These are phyloP conservation scores for Stromatinia cepivora DNA, from an alignment of 2,329 filamentous ascomycete species.

Conservation along the genomic window DNA sequence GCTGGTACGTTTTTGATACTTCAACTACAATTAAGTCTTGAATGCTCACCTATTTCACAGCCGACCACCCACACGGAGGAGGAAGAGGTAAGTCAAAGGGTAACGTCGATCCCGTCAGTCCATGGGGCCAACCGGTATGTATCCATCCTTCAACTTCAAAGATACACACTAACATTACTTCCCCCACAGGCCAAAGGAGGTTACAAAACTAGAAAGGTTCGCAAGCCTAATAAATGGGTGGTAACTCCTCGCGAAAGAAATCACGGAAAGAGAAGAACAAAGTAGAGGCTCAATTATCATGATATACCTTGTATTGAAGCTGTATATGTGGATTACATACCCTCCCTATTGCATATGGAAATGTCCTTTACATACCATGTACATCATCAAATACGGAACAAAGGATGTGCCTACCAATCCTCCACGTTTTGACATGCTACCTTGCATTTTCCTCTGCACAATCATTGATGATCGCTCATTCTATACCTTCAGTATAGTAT, in stretches of 20 bases:
- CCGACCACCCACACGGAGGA: constrained; percentile 97
- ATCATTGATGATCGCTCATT: neutral
- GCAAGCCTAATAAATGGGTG: constrained; percentile 89
- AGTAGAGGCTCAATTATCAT: constrained; percentile 46
- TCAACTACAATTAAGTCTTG: constrained; percentile 24
- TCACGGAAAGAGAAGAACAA: constrained; percentile 81
- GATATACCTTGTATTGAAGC: constrained; percentile 1
- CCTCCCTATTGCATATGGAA: neutral
- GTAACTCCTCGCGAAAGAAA: constrained; percentile 82
- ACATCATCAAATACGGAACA: neutral
- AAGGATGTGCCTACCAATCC: neutral
- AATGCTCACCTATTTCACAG: constrained; percentile 42
- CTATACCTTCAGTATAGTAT: neutral
- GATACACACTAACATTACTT: constrained; percentile 18
- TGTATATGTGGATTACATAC: neutral
- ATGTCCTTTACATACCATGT: neutral
- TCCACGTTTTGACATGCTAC: neutral
- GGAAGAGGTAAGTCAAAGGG: constrained; percentile 99
- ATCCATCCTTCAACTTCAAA: constrained; percentile 23
- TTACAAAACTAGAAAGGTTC: constrained; percentile 87
- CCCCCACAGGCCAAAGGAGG: constrained; percentile 68
- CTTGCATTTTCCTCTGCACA: neutral
- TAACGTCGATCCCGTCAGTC: constrained; percentile 91
- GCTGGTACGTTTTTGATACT: constrained; percentile 59
- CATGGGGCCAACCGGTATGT: constrained; percentile 93